Evolutionary conservation across 139 green algal species (phyloP), one percentile per base, ranked within the genome.

Genomic region (Micractinium conductrix): DNA sequence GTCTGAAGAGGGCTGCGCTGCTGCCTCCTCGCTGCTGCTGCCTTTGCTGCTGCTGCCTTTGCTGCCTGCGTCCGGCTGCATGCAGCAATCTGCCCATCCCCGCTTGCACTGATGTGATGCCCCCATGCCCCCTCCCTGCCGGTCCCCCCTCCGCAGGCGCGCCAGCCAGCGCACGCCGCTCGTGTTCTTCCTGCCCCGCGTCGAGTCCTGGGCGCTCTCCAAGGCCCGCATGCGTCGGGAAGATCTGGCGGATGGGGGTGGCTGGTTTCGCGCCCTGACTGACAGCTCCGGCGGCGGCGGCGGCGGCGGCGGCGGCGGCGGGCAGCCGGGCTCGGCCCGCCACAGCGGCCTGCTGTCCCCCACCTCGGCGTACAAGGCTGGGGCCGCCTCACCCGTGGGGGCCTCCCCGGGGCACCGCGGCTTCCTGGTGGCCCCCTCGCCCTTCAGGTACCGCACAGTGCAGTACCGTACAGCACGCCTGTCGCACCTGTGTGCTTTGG

Each of bases 171-270:
- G 38, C 76, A 71, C n/a, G 1, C 74, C 85, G 48, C 68, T 37
- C 78, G 74, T 90, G 33, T 69, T 90, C 24, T 68, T 83, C 74
- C 74, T 86, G 30, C 80, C 80, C 2, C 74, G 86, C 21, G 40
- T 90, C 14, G 86, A 90, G 50, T 44, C 86, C 28, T 90, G 86
- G 86, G 86, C 81, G 1, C 50, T 88, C 30, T 82, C 53, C 8
- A 74, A 62, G 74, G 35, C 53, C 10, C 38, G 30, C 24, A 38
- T 81, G 50, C 38, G 26, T 14, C 9, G 21, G 21, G 74, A 81
- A 38, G 74, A 69, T 50, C 7, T 48, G 35, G 73, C 33, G 9
- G 74, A 53, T 16, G 22, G 38, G n/a, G 37, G 24, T 8, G 37
- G 35, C 50, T 63, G 30, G 48, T 60, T 14, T 17, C 30, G 43